Evolutionary conservation across 257 asterid genomes (phyloP), one percentile per base, ranked within the genome.

Genomic region (Apocynum venetum): DNA sequence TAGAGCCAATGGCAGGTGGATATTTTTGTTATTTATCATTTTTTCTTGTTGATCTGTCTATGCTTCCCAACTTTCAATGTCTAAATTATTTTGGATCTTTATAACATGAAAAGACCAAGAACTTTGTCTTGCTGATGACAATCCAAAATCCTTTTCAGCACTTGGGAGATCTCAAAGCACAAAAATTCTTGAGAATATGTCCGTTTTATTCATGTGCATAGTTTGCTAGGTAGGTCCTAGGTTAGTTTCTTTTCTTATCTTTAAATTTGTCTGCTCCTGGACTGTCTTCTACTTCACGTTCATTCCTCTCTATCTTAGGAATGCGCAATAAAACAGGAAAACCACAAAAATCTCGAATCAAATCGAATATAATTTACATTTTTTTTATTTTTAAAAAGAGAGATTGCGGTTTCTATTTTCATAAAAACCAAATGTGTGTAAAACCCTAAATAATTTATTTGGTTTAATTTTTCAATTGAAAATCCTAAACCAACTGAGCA

Each of bases 41-140:
- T 40, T 35, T 48, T 76, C 79, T 65, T 76, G 79, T 76, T 76
- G 0, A 76, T 51, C 73, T 55, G 17, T 61, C 79, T 64, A 76
- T 51, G 64, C 55, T 60, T 4, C 38, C 59, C 61, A 5, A 25
- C 0, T 25, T n/a, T 25, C 31, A 17, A 40, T 11, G 10, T 41
- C 56, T 25, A 41, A 47, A 59, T 75, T 31, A 36, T 61, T 3
- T 13, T 10, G 6, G 38, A 57, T 20, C 8, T 38, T 19, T 38
- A 41, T 13, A 11, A 20, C 71, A 15, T 12, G 57, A 52, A 3
- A 59, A 19, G 46, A 43, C 13, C 41, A 74, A 59, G 44, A 74
- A 59, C 8, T 76, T 10, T 46, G 65, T 36, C 65, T 1, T 52
- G n/a, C 19, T 31, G 15, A 65, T 49, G 20, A 20, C 48, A 10